These are phyloP conservation scores for Metschnikowia lunata DNA, from an alignment of 805 yeast genomes.

Conservation along the genomic window DNA sequence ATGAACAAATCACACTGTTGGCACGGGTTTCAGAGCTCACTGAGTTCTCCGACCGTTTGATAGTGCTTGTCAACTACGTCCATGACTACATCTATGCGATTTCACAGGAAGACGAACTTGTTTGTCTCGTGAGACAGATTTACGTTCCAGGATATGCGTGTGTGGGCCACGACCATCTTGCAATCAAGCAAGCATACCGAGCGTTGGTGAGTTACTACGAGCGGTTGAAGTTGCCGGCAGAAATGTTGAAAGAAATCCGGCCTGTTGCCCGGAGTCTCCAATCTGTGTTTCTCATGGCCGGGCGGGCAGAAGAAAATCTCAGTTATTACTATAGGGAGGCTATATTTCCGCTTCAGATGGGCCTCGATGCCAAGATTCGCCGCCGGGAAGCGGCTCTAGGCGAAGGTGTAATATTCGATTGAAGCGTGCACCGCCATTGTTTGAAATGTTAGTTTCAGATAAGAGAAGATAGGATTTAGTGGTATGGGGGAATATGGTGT, in stretches of 20 bases:
- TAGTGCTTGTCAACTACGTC: slow-evolving; percentile 7
- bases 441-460: too few species aligned
- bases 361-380: slow-evolving; percentile 8
- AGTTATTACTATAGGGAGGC: slow-evolving; percentile 9
- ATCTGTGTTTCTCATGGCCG: slow-evolving; percentile 6
- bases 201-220: slow-evolving; percentile 7
- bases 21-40: slow-evolving; percentile 8
- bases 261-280: slow-evolving; percentile 6
- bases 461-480: too few species aligned
- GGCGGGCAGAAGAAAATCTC: slow-evolving; percentile 8
- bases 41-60: slow-evolving; percentile 7
- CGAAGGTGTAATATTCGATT: slow-evolving; percentile 9
- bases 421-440: background rate
- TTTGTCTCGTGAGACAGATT: slow-evolving; percentile 8
- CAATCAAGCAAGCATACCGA: slow-evolving; percentile 7
- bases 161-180: slow-evolving; percentile 11
- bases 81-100: slow-evolving; percentile 10
- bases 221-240: slow-evolving; percentile 6
- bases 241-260: slow-evolving; percentile 3
- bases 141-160: slow-evolving; percentile 6
- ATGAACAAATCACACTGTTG: slow-evolving; percentile 4
- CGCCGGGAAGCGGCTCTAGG: slow-evolving; percentile 10
- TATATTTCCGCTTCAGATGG: slow-evolving; percentile 11
- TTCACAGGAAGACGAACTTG: slow-evolving; percentile 10
- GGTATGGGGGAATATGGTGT: too few species aligned